Evolutionary conservation across 352 stramenopile species (phyloP).

Genomic region (Phytophthora sp.): DNA sequence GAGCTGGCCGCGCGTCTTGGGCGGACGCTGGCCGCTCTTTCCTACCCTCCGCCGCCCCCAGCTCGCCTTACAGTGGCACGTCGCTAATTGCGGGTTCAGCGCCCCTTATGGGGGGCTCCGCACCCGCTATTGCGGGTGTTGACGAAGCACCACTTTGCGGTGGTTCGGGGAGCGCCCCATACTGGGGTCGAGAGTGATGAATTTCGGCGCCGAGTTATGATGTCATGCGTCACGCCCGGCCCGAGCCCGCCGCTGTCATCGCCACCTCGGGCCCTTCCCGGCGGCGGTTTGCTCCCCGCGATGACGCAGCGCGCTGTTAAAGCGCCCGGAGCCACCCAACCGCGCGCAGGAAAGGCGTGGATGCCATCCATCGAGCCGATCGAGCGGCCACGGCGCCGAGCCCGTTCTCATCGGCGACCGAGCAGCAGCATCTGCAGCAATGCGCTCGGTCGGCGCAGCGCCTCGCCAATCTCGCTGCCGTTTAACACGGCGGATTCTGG

Average conservation of each 20-base stretch:
- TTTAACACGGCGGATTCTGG: slow-evolving; percentile 28
- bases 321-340: slow-evolving; percentile 21
- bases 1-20: too few species aligned
- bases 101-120: too few species aligned
- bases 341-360: slow-evolving; percentile 2
- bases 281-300: slow-evolving; percentile 8
- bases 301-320: slow-evolving; percentile 31
- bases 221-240: slow-evolving; percentile 25
- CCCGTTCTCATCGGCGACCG: too few species aligned
- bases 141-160: slow-evolving; percentile 27
- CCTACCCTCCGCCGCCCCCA: background rate
- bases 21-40: too few species aligned
- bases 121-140: too few species aligned
- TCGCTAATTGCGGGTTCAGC: too few species aligned
- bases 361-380: slow-evolving; percentile 17
- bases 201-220: slow-evolving; percentile 31
- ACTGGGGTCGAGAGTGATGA: slow-evolving; percentile 23
- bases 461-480: background rate
- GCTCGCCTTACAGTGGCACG: too few species aligned
- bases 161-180: slow-evolving; percentile 10
- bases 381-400: too few species aligned
- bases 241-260: slow-evolving; percentile 17
- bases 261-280: background rate
- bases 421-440: too few species aligned
- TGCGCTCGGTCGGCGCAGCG: too few species aligned